These are phyloP conservation scores for Straminergon stramineum DNA, from an alignment of 225 moss, liverwort and hornwort species.

Conservation along the genomic window DNA sequence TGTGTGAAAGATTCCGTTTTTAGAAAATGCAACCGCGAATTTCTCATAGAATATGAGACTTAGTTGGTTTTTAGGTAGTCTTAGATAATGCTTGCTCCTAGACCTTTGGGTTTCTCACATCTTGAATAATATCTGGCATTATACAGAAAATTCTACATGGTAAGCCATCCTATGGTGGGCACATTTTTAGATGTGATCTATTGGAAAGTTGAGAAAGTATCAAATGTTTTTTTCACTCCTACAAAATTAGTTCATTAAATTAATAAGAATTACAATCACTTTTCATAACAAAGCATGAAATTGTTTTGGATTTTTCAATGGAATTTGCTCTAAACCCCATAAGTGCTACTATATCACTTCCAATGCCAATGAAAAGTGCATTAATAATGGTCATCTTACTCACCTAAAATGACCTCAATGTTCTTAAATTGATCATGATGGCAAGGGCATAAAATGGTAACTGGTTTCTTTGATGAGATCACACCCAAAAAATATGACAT, in stretches of 20 bases:
- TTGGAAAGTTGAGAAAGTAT: neutral
- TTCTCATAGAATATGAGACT: neutral
- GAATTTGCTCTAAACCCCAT: neutral
- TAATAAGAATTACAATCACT: neutral
- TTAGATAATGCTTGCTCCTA: neutral
- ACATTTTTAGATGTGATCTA: neutral
- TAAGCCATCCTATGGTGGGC: neutral
- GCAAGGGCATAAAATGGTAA: neutral
- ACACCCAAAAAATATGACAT: neutral
- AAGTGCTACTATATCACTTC: neutral
- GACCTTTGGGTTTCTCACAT: neutral
- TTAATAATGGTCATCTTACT: neutral
- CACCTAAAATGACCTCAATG: neutral
- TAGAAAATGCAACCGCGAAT: neutral
- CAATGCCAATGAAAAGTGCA: neutral
- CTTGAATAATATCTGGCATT: neutral
- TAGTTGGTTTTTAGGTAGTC: neutral
- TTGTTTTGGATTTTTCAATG: neutral
- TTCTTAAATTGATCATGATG: too few species aligned
- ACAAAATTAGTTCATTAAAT: neutral
- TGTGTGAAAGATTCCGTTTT: neutral
- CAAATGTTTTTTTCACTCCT: neutral
- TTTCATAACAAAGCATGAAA: neutral
- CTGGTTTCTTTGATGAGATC: neutral
- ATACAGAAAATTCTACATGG: neutral